phyloP scores from a whole-genome alignment of 2,329 filamentous ascomycete genomes.

The Trichophyton verrucosum region DNA sequence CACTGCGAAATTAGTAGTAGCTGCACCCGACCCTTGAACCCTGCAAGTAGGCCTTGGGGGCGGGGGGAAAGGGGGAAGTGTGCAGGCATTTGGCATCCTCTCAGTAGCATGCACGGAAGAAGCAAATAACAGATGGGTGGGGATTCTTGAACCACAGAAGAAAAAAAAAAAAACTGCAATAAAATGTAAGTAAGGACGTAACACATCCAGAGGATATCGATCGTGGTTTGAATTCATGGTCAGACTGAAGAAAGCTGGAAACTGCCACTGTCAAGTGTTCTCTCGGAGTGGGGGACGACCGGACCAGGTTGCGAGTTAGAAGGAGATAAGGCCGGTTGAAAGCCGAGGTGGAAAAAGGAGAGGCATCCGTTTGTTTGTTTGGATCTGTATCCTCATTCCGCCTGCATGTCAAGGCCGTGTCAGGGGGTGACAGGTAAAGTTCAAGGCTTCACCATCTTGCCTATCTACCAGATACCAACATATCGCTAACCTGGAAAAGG shows the following conservation, averaged over 20 bases:
- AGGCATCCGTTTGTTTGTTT: background rate
- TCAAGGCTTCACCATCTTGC: background rate
- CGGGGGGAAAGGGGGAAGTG: background rate
- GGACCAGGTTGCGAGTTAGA: background rate
- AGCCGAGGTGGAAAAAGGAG: background rate
- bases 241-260: background rate
- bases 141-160: background rate
- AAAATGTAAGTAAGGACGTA: background rate
- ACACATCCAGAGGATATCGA: background rate
- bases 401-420: background rate
- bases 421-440: background rate
- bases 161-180: no score
- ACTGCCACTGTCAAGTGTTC: background rate
- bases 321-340: background rate
- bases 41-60: slow-evolving; percentile 1
- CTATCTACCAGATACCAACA: background rate
- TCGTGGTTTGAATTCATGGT: background rate
- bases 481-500: background rate
- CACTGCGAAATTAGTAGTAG: background rate
- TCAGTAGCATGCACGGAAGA: background rate
- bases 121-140: background rate
- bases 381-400: background rate
- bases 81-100: background rate
- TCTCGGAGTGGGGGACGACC: background rate
- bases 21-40: background rate